Percentiles rank a stretch among this genome's conserved stretches.
These are phyloP conservation scores for Tylopilus cervinicoccineus DNA, from an alignment of 768 basidiomycete genomes.

Conservation along the genomic window DNA sequence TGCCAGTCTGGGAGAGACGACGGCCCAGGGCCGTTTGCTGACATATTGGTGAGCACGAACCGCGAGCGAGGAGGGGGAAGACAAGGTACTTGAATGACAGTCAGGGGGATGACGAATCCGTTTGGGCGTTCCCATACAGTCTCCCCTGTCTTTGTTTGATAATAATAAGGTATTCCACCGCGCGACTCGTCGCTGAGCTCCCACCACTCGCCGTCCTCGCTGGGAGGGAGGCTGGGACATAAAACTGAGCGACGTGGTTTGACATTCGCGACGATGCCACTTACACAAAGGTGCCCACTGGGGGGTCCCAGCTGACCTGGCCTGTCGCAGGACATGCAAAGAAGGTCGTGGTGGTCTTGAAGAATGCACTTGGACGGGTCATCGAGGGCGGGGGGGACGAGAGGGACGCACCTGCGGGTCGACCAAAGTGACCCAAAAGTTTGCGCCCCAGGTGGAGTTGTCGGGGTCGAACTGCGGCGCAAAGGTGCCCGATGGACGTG, in stretches of 20 bases:
- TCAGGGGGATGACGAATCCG: constrained; percentile 88
- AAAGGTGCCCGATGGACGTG: constrained; percentile 29
- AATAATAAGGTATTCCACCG: constrained; percentile 86
- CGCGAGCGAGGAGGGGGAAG: neutral
- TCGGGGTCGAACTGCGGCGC: constrained; percentile 21
- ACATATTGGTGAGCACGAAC: constrained; percentile 5
- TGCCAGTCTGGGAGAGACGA: constrained; percentile 56
- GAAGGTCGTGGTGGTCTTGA: constrained; percentile 63
- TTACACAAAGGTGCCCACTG: constrained; percentile 84
- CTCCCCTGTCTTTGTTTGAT: constrained; percentile 87
- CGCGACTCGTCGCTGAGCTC: constrained; percentile 83
- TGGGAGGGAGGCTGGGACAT: constrained; percentile 67
- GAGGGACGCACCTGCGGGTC: constrained; percentile 74
- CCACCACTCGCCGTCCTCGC: constrained; percentile 92
- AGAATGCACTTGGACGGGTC: constrained; percentile 7
- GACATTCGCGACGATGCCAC: constrained; percentile 27
- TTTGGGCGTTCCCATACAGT: constrained; percentile 92
- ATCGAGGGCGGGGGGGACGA: constrained; percentile 6
- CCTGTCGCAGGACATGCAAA: constrained; percentile 93
- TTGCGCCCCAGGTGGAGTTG: constrained; percentile 73
- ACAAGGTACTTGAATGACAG: constrained; percentile 72
- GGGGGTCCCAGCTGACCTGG: constrained; percentile 91
- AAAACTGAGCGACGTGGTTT: constrained; percentile 15
- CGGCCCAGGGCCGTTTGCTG: constrained; percentile 74
- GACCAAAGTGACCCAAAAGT: constrained; percentile 92